phyloP scores from a whole-genome alignment of 306 rosid species.

The Leucaena leucocephala region DNA sequence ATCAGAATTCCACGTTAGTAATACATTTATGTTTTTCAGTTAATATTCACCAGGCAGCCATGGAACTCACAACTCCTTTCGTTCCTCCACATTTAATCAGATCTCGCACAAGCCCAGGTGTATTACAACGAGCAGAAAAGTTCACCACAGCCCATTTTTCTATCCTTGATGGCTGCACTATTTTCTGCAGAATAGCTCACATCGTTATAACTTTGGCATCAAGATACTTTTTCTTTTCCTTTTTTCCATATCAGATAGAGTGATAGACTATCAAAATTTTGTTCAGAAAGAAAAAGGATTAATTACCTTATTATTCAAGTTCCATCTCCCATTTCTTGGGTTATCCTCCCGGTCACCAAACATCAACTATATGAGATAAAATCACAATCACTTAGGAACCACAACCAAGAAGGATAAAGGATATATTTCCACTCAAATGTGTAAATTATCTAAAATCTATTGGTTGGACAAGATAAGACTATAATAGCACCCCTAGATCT shows the following conservation, averaged over 20 bases:
- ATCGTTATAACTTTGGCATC: not conserved
- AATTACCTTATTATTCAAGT: slow-evolving; percentile 81
- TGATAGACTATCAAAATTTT: not conserved
- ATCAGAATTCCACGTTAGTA: not conserved
- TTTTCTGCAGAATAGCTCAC: slow-evolving; percentile 52
- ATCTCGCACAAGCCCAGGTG: slow-evolving; percentile 57
- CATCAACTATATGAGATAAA: slow-evolving; percentile 55
- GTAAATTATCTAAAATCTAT: not conserved
- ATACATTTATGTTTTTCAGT: not conserved
- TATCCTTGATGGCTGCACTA: slow-evolving; percentile 60
- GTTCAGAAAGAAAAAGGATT: not conserved
- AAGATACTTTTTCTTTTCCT: not conserved
- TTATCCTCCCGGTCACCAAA: slow-evolving; percentile 84
- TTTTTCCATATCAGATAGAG: not conserved
- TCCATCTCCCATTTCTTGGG: slow-evolving; percentile 93
- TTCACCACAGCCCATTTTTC: slow-evolving; percentile 81
- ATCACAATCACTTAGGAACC: not conserved
- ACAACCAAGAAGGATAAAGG: not conserved
- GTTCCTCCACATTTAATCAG: slow-evolving; percentile 65
- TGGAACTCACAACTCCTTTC: slow-evolving; percentile 84
- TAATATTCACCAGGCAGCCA: not conserved
- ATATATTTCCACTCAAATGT: not conserved
- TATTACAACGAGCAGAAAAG: slow-evolving; percentile 86
- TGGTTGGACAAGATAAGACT: not conserved
- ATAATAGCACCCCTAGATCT: not conserved